These are phyloP conservation scores for Backusella sp. DNA, from an alignment of 192 early-diverging fungal genomes.

Conservation along the genomic window DNA sequence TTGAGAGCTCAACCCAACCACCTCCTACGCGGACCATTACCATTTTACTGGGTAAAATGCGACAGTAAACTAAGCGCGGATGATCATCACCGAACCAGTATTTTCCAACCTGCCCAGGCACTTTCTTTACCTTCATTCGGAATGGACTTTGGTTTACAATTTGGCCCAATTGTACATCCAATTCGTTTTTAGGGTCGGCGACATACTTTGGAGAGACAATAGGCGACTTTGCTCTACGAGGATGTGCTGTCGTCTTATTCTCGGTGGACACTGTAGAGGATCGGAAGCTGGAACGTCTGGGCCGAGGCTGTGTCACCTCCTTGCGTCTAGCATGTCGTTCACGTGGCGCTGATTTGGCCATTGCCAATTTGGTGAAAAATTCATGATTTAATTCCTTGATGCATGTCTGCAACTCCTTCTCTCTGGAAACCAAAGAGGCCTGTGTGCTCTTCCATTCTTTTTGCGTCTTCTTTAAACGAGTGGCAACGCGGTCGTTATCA, in stretches of 20 bases:
- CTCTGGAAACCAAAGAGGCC: slow-evolving; percentile 35
- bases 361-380: slow-evolving; percentile 35
- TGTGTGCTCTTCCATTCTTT: slow-evolving; percentile 48
- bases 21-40: slow-evolving; percentile 72
- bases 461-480: slow-evolving; percentile 39
- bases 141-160: slow-evolving; percentile 59
- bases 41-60: slow-evolving; percentile 56
- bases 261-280: slow-evolving; percentile 17
- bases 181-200: slow-evolving; percentile 48
- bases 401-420: slow-evolving; percentile 41
- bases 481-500: slow-evolving; percentile 34
- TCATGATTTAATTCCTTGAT: slow-evolving; percentile 33
- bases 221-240: slow-evolving; percentile 16
- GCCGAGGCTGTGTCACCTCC: neutral
- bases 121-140: slow-evolving; percentile 43
- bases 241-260: neutral
- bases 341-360: slow-evolving; percentile 14
- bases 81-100: slow-evolving; percentile 68
- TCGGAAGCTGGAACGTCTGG: slow-evolving; percentile 8
- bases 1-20: slow-evolving; percentile 55
- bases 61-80: slow-evolving; percentile 61
- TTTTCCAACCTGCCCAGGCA: slow-evolving; percentile 55
- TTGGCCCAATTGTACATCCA: slow-evolving; percentile 56
- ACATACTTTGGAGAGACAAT: neutral
- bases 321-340: neutral